A percentile compares a stretch with the other conserved stretches of the same genome.
Evolutionary conservation across 2,329 filamentous ascomycete genomes (phyloP).

Genomic region (Xylaria arbuscula): DNA sequence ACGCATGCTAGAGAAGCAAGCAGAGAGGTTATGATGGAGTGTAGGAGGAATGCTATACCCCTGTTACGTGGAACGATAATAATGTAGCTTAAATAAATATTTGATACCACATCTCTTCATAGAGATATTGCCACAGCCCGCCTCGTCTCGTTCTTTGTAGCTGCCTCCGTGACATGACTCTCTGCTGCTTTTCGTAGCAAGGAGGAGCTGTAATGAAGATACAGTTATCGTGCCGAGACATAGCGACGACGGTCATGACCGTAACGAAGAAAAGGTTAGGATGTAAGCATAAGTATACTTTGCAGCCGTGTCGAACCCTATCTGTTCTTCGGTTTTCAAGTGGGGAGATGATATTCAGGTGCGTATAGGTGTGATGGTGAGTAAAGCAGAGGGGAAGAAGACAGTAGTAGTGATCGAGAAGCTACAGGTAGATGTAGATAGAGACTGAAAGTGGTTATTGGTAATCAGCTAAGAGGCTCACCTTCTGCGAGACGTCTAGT

Average conservation of each 20-base stretch:
- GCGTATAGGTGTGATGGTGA: neutral
- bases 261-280: neutral
- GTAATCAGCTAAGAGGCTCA: too few species aligned
- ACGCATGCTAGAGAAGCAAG: conserved; percentile 42
- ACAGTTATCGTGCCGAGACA: neutral
- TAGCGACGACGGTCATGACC: neutral
- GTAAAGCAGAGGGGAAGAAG: neutral
- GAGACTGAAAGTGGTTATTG: too few species aligned
- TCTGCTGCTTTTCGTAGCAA: neutral
- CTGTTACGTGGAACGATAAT: conserved; percentile 28
- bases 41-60: conserved; percentile 33
- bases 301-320: neutral
- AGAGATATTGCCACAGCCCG: neutral
- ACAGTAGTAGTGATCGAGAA: neutral
- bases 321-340: too few species aligned
- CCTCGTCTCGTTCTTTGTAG: neutral
- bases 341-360: neutral
- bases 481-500: too few species aligned
- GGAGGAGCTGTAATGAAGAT: neutral
- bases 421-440: neutral
- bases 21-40: neutral
- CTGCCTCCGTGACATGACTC: neutral
- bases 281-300: too few species aligned
- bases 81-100: conserved; percentile 22
- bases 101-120: conserved; percentile 29